phyloP scores from a whole-genome alignment of 1,284 basidiomycete genomes.

The Amylostereum areolatum region DNA sequence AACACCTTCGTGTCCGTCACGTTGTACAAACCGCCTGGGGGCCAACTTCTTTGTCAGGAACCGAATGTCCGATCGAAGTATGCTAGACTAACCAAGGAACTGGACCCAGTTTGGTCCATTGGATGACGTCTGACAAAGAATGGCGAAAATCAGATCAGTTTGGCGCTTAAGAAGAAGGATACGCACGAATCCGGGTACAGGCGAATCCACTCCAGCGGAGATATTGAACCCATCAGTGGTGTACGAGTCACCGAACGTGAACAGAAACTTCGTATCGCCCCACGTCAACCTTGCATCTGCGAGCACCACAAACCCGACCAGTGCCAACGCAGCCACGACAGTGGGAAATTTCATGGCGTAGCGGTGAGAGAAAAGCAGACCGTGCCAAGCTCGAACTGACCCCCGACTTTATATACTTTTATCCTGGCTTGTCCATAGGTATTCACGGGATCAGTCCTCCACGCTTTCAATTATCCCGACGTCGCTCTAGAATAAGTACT shows the following conservation, averaged over 20 bases:
- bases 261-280: slow-evolving; percentile 35
- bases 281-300: slow-evolving; percentile 18
- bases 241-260: slow-evolving; percentile 56
- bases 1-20: slow-evolving; percentile 51
- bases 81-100: slow-evolving; percentile 36
- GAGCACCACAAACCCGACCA: too few species aligned
- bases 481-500: too few species aligned
- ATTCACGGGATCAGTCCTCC: too few species aligned
- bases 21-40: slow-evolving; percentile 42
- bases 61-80: too few species aligned
- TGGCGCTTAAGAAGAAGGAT: slow-evolving; percentile 56
- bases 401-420: too few species aligned
- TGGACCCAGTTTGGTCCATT: background rate
- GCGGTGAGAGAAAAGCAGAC: too few species aligned
- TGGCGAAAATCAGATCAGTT: slow-evolving; percentile 33
- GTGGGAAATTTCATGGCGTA: too few species aligned
- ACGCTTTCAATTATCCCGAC: too few species aligned
- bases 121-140: background rate
- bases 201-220: slow-evolving; percentile 49
- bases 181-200: slow-evolving; percentile 44
- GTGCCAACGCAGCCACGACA: too few species aligned
- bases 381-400: too few species aligned
- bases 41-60: too few species aligned
- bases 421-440: too few species aligned
- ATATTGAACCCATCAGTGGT: slow-evolving; percentile 50